phyloP scores from a whole-genome alignment of 2,329 filamentous ascomycete species.

The Daldinia sp. region DNA sequence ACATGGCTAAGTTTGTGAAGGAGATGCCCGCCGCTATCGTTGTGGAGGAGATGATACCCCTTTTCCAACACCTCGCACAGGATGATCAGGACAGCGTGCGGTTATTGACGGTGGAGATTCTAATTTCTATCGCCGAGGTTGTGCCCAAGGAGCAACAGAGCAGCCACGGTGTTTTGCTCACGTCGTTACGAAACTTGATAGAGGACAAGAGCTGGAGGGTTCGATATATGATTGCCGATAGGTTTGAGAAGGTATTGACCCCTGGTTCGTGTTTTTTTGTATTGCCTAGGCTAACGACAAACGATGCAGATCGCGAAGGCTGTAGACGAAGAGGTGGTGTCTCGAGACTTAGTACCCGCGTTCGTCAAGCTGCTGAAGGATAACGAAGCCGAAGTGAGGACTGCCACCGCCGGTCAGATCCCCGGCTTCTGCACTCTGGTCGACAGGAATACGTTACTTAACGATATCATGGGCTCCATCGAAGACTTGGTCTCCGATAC shows the following conservation, averaged over 20 bases:
- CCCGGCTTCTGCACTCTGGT: constrained; percentile 95
- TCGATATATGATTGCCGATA: constrained; percentile 98
- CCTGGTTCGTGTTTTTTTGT: background rate
- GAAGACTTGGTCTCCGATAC: constrained; percentile 96
- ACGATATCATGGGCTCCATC: constrained; percentile 95
- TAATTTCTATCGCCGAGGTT: constrained; percentile 95
- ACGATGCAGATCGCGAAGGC: constrained; percentile 88
- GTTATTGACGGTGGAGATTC: constrained; percentile 92
- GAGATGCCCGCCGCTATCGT: constrained; percentile 93
- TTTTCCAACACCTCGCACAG: constrained; percentile 95
- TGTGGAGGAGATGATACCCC: constrained; percentile 98
- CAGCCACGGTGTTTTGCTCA: constrained; percentile 92
- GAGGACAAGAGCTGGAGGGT: constrained; percentile 99
- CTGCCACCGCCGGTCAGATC: constrained; percentile 96
- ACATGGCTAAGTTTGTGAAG: constrained; percentile 97
- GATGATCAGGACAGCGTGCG: constrained; percentile 99
- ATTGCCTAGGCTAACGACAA: constrained; percentile 36
- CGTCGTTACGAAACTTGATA: constrained; percentile 90
- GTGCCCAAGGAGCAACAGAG: constrained; percentile 98
- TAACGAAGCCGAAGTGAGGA: constrained; percentile 96
- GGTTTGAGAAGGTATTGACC: constrained; percentile 87
- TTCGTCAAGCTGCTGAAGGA: constrained; percentile 99
- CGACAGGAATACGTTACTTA: constrained; percentile 86
- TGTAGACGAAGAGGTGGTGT: constrained; percentile 95
- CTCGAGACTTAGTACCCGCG: constrained; percentile 91